Evolutionary conservation across 306 rosid genomes (phyloP), one percentile per base, ranked within the genome.

Genomic region (Trichosanthes truncata): DNA sequence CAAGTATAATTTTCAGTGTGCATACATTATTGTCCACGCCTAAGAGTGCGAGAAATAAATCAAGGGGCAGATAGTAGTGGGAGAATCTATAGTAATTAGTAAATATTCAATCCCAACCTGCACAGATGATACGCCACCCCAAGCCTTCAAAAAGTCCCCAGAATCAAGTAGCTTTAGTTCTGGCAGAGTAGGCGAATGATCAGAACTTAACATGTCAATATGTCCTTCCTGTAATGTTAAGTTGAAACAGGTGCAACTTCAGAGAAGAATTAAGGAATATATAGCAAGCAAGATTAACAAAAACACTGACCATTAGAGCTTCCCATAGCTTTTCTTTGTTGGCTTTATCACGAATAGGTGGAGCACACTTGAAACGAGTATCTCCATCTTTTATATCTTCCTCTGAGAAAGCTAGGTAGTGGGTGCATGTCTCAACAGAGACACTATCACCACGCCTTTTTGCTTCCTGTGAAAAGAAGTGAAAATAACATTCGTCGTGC

Each of bases 81-180:
- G 11, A 45, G 56, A 45, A 72, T 72, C 57, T 29, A 29, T 29
- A 29, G 33, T 29, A 29, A 49, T 29, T 29, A 17, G 7, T 17
- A 74, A 49, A 74, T 49, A 17, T 74, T 1, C 15, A 21, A 45
- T 76, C 51, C 84, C 25, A 81, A 92, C 98, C 98, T 94, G 95
- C 87, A 95, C 81, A 79, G 96, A 84, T 1, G 97, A 95, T 81
- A 95, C 84, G 79, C 98, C 98, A 67, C 98, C 98, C 98, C 98
- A 95, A 25, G 97, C 98, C 87, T 15, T 95, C 82, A 95, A 83
- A 83, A 95, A 91, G 84, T 95, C 85, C 36, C 97, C 98, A 74
- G 88, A 91, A 41, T 91, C 83, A 60, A 88, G 91, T 72, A 87
- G 96, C 93, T 95, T 95, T 80, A 91, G 98, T 78, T 92, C 82